phyloP scores from a whole-genome alignment of 129 eudicot genomes.

The Kitagawia praeruptora region DNA sequence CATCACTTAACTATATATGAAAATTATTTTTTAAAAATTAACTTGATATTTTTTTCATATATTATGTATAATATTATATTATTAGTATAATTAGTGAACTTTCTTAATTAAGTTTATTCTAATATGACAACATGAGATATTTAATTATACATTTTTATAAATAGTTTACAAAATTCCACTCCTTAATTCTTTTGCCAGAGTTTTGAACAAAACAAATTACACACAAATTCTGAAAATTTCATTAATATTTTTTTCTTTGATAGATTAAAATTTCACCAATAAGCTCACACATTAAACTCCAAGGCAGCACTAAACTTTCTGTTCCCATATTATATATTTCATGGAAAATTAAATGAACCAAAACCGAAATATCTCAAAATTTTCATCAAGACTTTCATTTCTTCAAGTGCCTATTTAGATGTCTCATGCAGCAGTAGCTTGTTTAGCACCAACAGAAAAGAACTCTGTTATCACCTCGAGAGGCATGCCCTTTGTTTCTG shows the following conservation, averaged over 20 bases:
- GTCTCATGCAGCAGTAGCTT: slow-evolving; percentile 27
- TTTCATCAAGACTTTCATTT: slow-evolving; percentile 1
- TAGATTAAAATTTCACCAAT: not conserved
- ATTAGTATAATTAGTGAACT: no score
- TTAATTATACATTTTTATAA: no score
- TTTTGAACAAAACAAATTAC: no score
- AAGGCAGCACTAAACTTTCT: slow-evolving; percentile 10
- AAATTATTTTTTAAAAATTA: no score
- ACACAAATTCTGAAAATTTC: no score
- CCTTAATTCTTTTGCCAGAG: no score
- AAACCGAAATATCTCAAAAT: slow-evolving; percentile 8
- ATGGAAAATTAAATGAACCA: slow-evolving; percentile 12
- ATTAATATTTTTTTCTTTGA: not conserved
- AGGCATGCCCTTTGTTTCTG: slow-evolving; percentile 96
- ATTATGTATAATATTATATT: no score
- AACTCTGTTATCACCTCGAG: slow-evolving; percentile 84
- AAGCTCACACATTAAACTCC: not conserved
- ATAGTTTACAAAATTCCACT: no score
- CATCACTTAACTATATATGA: no score
- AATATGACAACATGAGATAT: no score
- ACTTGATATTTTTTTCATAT: no score
- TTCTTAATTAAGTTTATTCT: no score
- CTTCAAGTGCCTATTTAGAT: slow-evolving; percentile 10
- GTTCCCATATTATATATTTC: slow-evolving; percentile 7
- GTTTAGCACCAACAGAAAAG: slow-evolving; percentile 82